Percentiles rank a stretch among this genome's conserved stretches.
Evolutionary conservation across 371 early-diverging fungal species (phyloP).

Genomic region (Mortierella polycephala): DNA sequence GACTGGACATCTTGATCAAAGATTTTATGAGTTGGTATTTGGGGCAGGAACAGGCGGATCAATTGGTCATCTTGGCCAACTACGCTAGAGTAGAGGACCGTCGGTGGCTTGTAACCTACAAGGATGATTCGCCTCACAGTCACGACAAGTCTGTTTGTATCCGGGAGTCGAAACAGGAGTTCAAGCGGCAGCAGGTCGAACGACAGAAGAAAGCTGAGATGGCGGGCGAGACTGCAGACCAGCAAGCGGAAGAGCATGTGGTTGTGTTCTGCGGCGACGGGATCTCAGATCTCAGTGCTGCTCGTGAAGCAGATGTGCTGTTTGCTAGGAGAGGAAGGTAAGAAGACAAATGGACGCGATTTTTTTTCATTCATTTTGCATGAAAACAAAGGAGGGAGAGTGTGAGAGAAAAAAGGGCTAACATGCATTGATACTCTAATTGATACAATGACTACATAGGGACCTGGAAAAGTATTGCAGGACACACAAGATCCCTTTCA

Average conservation of each 20-base stretch:
- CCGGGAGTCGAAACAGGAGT: constrained; percentile 24
- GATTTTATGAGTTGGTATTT: constrained; percentile 53
- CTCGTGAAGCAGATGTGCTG: constrained; percentile 67
- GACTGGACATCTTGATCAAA: constrained; percentile 57
- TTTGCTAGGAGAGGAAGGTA: constrained; percentile 68
- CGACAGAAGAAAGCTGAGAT: constrained; percentile 25
- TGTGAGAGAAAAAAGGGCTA: not conserved
- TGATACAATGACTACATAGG: constrained; percentile 9
- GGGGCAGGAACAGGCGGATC: constrained; percentile 25
- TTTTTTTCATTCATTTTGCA: not conserved
- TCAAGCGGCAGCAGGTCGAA: constrained; percentile 32
- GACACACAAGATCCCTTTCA: constrained; percentile 43
- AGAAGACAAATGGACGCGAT: not conserved
- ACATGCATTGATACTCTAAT: not conserved
- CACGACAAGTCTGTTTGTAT: constrained; percentile 52
- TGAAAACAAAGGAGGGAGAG: not conserved
- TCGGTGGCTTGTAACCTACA: constrained; percentile 61
- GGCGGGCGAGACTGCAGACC: constrained; percentile 18
- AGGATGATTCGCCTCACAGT: constrained; percentile 56
- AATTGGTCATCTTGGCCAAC: constrained; percentile 57
- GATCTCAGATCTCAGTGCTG: constrained; percentile 70
- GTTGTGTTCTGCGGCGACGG: constrained; percentile 74
- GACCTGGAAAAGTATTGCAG: constrained; percentile 68
- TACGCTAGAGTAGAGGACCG: constrained; percentile 48
- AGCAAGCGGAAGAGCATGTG: constrained; percentile 45